Evolutionary conservation across 257 asterid species (phyloP), one percentile per base, ranked within the genome.

Genomic region (Coffea canephora): DNA sequence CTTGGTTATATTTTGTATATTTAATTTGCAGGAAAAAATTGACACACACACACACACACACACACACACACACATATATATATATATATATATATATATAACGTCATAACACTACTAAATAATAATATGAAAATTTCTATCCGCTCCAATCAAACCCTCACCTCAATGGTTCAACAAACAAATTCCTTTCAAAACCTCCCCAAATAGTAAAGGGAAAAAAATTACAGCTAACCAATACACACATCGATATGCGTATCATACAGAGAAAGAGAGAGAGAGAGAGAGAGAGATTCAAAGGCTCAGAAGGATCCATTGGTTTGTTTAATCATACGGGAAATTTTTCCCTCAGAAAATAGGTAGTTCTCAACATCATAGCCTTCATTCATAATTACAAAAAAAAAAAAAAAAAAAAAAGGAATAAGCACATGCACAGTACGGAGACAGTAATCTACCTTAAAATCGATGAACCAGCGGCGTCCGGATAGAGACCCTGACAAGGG

Each of bases 261-360:
- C 34, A 31, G 34, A 31, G 27, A 27, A 5, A 19, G 19, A 5
- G 11, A 41, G 16, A 41, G 5, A 78, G 21, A 50, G 4, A 1
- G 14, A 0, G 68, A 55, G 39, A 69, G 18, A 49, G 23, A 39
- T 3, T 8, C 27, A 59, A 59, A 73, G 78, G 94, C 93, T 91
- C 96, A 91, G 96, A 88, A 93, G 98, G 98, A 92, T 93, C 98
- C 97, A 92, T 92, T 93, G 97, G 97, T 88, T 82, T 82, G 79
- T 88, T 13, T 85, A 91, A 88, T 94, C 97, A 91, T 55, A 73
- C 82, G 86, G 69, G 85, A 57, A 80, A 69, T 50, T 12, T 25
- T 81, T 79, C 86, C 83, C 82, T 92, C 97, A 91, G 77, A 86
- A 92, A 91, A 91, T 93, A 92, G 96, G 94, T 89, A 91, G 93